Base-by-base conservation (phyloP, 108 stramenopile species). In the Fistulifera pelliculosa region DNA sequence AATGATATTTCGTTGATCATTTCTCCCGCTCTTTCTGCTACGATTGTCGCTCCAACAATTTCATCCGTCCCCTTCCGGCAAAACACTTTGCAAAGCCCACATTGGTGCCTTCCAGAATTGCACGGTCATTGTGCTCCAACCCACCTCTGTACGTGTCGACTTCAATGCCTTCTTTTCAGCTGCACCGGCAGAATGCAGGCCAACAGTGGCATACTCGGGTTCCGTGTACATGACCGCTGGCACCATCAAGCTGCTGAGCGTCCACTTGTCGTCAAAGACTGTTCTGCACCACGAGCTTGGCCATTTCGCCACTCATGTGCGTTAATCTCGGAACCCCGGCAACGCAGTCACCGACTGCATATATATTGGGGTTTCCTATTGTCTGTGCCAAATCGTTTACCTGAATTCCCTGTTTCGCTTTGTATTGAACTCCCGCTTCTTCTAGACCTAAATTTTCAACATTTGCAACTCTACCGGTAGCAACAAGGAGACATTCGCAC, bases 151-250 rank as follows among this genome's bases (percentile, higher is more conserved):
- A 83, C 13, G 87, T 62, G 56, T 97, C 89, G 15, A 88, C 71
- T 10, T 73, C 79, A 25, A 92, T 58, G 6, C 76, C 66, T 10
- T 66, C 53, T 74, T 67, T 7, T 52, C 60, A 1, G 85, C 85
- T 44, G 65, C 45, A 13, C 73, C 80, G 40, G 68, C 70, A 0
- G 77, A 80, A 42, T 67, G 62, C 28, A 85, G 50, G 27, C 92
- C 92, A 2, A 96, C 85, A 26, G 80, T 82, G 1, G 96, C 96
- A 54, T 93, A 93, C 65, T 98, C 96, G 0, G 96, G 95, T 45
- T 95, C 89, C 0, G 95, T 98, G 62, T 94, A 98, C 57, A 91
- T 94, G 8, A 85, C 84, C 16, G 94, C 86, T 2, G 96, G 96
- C 10, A 94, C 84, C 11, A 95, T 80, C 18, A 96, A 74, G 43